Conservation (phyloP, 441 rosid genomes). For the Monsonia emarginata region DNA sequence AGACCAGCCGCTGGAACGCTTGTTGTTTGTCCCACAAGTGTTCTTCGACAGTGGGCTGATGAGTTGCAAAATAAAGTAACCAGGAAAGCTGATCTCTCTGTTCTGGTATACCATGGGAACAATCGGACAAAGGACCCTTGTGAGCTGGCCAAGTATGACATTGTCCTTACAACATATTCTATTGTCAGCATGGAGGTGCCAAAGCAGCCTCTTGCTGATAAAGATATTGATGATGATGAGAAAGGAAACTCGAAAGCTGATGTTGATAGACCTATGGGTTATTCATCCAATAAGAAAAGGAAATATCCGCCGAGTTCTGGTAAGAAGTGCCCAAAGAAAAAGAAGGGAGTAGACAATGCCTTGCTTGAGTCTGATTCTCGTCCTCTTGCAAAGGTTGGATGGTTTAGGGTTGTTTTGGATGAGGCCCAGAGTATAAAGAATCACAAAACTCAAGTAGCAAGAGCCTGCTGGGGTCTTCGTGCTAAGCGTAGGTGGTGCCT, state of each 20-base stretch:
- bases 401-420: slow-evolving; percentile 87
- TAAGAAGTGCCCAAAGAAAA: slow-evolving; percentile 37
- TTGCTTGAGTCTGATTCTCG: slow-evolving; percentile 43
- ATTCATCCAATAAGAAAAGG: slow-evolving; percentile 42
- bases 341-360: slow-evolving; percentile 36
- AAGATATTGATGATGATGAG: slow-evolving; percentile 41
- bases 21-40: slow-evolving; percentile 97
- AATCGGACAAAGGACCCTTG: slow-evolving; percentile 70
- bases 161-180: slow-evolving; percentile 79
- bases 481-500: slow-evolving; percentile 95
- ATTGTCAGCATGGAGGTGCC: slow-evolving; percentile 95
- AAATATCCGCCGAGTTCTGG: slow-evolving; percentile 39
- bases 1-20: slow-evolving; percentile 94
- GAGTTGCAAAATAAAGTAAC: slow-evolving; percentile 78
- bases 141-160: slow-evolving; percentile 72
- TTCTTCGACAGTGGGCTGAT: slow-evolving; percentile 85
- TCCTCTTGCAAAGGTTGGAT: slow-evolving; percentile 75
- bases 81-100: slow-evolving; percentile 47
- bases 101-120: slow-evolving; percentile 77
- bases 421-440: slow-evolving; percentile 95
- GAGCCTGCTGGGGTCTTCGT: slow-evolving; percentile 95
- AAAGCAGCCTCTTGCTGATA: slow-evolving; percentile 56
- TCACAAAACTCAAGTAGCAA: slow-evolving; percentile 80
- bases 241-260: slow-evolving; percentile 34
- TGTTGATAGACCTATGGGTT: slow-evolving; percentile 24